A percentile compares a stretch with the other conserved stretches of the same genome.
Conservation (phyloP, 805 yeast species). For the Cyberlindnera bimundalis region DNA sequence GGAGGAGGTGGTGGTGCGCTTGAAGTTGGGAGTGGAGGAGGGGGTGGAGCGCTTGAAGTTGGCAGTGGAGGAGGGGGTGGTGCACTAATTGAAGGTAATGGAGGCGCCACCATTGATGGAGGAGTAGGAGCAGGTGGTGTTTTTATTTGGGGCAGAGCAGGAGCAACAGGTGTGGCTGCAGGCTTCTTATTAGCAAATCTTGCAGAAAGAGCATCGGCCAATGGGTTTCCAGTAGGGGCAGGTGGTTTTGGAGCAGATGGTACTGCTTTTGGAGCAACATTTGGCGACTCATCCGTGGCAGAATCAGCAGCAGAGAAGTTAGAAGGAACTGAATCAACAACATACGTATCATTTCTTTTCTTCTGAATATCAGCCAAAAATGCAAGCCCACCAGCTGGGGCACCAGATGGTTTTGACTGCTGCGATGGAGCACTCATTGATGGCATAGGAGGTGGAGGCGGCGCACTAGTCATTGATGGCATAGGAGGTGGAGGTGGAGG, state of each 20-base stretch:
- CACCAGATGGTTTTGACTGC: slow-evolving; percentile 19
- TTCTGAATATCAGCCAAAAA: slow-evolving; percentile 57
- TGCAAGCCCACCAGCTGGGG: slow-evolving; percentile 43
- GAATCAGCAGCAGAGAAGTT: slow-evolving; percentile 24
- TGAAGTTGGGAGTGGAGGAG: background rate
- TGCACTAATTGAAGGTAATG: slow-evolving; percentile 14
- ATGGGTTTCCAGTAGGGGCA: slow-evolving; percentile 15
- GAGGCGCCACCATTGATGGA: slow-evolving; percentile 12
- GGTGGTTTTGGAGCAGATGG: slow-evolving; percentile 16
- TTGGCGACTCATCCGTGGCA: slow-evolving; percentile 23
- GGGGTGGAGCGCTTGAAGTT: slow-evolving; percentile 6
- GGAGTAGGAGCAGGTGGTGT: slow-evolving; percentile 6
- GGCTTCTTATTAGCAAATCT: slow-evolving; percentile 14
- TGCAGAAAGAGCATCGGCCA: slow-evolving; percentile 18
- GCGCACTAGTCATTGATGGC: slow-evolving; percentile 7
- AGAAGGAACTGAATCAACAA: slow-evolving; percentile 39
- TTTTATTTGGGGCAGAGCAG: slow-evolving; percentile 14
- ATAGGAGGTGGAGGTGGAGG: slow-evolving; percentile 29
- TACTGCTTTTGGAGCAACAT: slow-evolving; percentile 23
- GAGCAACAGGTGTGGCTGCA: slow-evolving; percentile 14
- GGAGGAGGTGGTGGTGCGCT: slow-evolving; percentile 11
- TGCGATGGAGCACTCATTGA: slow-evolving; percentile 10
- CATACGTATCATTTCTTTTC: slow-evolving; percentile 48
- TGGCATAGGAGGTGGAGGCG: slow-evolving; percentile 33
- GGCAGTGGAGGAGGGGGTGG: slow-evolving; percentile 22